Conservation (phyloP, 2,329 filamentous ascomycete genomes). For the Rachicladosporium sp. region DNA sequence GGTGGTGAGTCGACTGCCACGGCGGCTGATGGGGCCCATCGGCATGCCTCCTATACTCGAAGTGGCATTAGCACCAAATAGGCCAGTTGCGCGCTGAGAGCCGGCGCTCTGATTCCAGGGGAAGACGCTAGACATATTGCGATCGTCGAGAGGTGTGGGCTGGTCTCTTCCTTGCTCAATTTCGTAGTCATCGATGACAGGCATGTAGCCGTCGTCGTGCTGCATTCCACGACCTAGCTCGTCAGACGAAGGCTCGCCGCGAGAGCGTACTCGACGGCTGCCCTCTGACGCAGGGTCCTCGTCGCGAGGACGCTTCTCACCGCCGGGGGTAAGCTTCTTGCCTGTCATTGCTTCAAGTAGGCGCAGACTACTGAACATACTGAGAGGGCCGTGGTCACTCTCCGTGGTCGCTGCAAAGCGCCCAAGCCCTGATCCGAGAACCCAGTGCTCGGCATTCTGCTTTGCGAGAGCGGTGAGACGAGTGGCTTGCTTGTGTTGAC, state of each 20-base stretch:
- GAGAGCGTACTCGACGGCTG: constrained; percentile 18
- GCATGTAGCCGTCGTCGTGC: constrained; percentile 9
- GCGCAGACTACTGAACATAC: constrained; percentile 44
- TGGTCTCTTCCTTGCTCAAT: constrained; percentile 61
- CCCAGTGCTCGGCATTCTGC: constrained; percentile 50
- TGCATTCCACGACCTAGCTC: constrained; percentile 5
- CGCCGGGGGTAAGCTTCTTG: constrained; percentile 11
- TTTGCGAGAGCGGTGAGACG: constrained; percentile 39
- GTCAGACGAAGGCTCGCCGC: constrained; percentile 18
- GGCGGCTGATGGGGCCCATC: constrained; percentile 25
- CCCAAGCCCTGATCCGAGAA: too few relatives aligned
- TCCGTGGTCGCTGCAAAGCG: too few relatives aligned
- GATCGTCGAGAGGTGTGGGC: constrained; percentile 51
- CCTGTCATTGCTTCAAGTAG: constrained; percentile 39
- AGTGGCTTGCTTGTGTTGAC: constrained; percentile 29
- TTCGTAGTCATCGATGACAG: constrained; percentile 19
- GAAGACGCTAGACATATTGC: constrained; percentile 45
- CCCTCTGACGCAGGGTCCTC: constrained; percentile 16
- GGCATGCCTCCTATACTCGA: constrained; percentile 16
- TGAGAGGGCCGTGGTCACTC: constrained; percentile 39
- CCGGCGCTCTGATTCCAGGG: constrained; percentile 48
- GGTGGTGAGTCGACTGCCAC: constrained; percentile 42
- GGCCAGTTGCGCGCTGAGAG: constrained; percentile 30
- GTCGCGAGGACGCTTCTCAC: constrained; percentile 17
- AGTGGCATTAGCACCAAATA: constrained; percentile 23